Percentiles rank a stretch among this genome's conserved stretches.
phyloP scores from a whole-genome alignment of 148 eudicot genomes.

The Talinum fruticosum region DNA sequence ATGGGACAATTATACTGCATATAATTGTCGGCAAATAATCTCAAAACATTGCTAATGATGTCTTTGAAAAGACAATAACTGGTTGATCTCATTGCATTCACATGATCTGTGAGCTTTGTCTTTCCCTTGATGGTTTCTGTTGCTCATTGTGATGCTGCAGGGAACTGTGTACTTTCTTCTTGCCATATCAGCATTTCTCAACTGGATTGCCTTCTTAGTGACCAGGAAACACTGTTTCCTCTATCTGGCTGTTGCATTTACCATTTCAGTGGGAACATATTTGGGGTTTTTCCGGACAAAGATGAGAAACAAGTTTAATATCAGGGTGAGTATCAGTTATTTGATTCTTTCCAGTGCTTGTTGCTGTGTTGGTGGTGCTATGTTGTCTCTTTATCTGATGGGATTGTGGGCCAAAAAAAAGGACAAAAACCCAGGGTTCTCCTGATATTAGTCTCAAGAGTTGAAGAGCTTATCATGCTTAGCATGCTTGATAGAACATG shows the following conservation, averaged over 20 bases:
- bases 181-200: conserved; percentile 45
- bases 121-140: neutral
- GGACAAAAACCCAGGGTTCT: too few species aligned
- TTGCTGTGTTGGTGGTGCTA: neutral
- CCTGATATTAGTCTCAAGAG: too few species aligned
- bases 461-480: too few species aligned
- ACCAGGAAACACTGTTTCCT: conserved; percentile 52
- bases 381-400: too few species aligned
- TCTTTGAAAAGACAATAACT: neutral
- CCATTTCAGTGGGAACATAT: conserved; percentile 59
- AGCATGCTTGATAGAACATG: too few species aligned
- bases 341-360: neutral
- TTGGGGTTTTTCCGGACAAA: conserved; percentile 64
- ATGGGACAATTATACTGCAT: neutral
- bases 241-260: conserved; percentile 54
- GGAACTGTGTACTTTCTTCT: conserved; percentile 56
- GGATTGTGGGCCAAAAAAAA: too few species aligned
- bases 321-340: conserved; percentile 47
- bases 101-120: neutral
- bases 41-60: neutral
- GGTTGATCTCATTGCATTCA: neutral
- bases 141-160: conserved; percentile 42
- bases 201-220: conserved; percentile 47
- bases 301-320: conserved; percentile 80
- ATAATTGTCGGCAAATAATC: neutral